Evolutionary conservation across 2,329 filamentous ascomycete species (phyloP).

Genomic region (Tolypocladium endophyticum): DNA sequence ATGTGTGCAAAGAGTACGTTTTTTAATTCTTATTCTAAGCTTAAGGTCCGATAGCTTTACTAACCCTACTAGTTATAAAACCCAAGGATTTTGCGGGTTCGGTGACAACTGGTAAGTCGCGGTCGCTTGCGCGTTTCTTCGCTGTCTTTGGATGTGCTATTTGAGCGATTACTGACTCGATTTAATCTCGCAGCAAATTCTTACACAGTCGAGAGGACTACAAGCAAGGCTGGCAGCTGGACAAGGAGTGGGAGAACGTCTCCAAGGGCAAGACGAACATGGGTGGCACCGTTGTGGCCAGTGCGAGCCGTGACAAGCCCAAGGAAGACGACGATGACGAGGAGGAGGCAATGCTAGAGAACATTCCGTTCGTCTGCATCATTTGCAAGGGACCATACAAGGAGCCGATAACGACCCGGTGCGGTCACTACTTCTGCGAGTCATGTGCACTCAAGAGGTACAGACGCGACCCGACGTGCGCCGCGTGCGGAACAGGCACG

Average conservation of each 20-base stretch:
- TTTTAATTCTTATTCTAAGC: no score
- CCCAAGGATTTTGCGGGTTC: conserved; percentile 34
- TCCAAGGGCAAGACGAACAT: conserved; percentile 59
- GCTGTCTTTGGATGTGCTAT: neutral
- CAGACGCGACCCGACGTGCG: conserved; percentile 75
- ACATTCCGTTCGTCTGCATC: conserved; percentile 82
- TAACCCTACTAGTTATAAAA: no score
- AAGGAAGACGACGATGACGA: conserved; percentile 35
- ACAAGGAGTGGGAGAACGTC: conserved; percentile 83
- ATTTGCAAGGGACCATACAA: conserved; percentile 75
- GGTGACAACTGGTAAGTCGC: conserved; percentile 29
- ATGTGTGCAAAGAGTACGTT: conserved; percentile 70
- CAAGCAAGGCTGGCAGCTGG: conserved; percentile 90
- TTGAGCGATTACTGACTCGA: neutral
- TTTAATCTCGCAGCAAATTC: conserved; percentile 43
- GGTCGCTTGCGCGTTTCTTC: conserved; percentile 25
- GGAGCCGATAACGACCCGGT: conserved; percentile 75
- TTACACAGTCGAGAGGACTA: conserved; percentile 68
- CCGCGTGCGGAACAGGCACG: conserved; percentile 74
- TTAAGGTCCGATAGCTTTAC: no score
- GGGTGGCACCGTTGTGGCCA: conserved; percentile 51
- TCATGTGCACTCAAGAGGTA: conserved; percentile 79
- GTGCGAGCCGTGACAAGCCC: conserved; percentile 35
- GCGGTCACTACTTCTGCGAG: conserved; percentile 94
- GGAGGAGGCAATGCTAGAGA: conserved; percentile 65